phyloP scores from a whole-genome alignment of 495 filamentous ascomycete species.

The Neurospora hispaniola region DNA sequence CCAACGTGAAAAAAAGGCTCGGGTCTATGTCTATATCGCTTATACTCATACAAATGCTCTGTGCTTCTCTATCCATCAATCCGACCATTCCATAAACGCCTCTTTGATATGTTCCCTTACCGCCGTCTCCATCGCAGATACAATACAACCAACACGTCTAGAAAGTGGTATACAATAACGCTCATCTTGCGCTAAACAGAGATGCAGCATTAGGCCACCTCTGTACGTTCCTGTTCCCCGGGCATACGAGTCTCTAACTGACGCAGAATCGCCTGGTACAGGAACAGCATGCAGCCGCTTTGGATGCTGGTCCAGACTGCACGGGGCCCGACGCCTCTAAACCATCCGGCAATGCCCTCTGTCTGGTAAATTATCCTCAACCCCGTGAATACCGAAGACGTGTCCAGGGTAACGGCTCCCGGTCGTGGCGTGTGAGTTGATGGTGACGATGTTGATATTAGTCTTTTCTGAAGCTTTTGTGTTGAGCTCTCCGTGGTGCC shows the following conservation, averaged over 20 bases:
- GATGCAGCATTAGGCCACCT: conserved; percentile 6
- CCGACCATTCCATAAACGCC: neutral
- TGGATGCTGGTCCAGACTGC: conserved; percentile 97
- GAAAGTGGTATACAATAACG: conserved; percentile 11
- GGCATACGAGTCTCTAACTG: conserved; percentile 50
- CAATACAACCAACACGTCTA: conserved; percentile 15
- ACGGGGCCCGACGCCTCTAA: conserved; percentile 86
- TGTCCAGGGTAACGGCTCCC: conserved; percentile 67
- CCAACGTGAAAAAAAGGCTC: neutral
- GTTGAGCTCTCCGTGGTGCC: conserved; percentile 9
- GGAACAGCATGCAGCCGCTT: conserved; percentile 90
- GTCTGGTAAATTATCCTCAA: conserved; percentile 77
- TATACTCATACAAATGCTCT: neutral
- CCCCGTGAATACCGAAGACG: conserved; percentile 77
- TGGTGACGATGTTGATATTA: conserved; percentile 78
- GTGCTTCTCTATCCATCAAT: neutral
- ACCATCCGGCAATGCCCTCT: conserved; percentile 83
- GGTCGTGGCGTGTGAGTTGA: conserved; percentile 67
- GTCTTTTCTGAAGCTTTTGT: conserved; percentile 41
- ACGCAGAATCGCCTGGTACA: conserved; percentile 83
- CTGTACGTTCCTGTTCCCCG: conserved; percentile 14
- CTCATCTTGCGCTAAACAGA: conserved; percentile 9
- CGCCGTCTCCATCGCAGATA: conserved; percentile 3
- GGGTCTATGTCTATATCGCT: neutral
- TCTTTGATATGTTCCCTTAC: neutral